Conservation (phyloP, 2,329 filamentous ascomycete species). For the Aureobasidium sp. region DNA sequence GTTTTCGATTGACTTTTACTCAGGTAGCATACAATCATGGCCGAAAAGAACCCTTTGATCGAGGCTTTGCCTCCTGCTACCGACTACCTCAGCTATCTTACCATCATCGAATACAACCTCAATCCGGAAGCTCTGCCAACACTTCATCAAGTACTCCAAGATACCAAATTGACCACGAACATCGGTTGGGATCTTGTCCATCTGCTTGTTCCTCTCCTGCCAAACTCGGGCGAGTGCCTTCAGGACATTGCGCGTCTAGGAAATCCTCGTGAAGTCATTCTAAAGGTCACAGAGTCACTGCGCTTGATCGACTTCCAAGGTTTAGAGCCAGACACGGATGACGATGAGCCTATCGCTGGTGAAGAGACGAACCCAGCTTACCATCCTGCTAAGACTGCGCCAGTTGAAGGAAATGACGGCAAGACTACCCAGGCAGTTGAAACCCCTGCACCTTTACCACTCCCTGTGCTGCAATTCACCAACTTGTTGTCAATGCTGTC, state of each 20-base stretch:
- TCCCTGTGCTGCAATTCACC: constrained; percentile 54
- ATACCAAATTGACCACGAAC: constrained; percentile 61
- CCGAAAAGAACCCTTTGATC: constrained; percentile 44
- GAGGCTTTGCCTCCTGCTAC: constrained; percentile 54
- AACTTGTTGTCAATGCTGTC: constrained; percentile 63
- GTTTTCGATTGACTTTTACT: background rate
- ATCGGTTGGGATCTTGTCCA: constrained; percentile 82
- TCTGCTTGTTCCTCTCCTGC: constrained; percentile 60
- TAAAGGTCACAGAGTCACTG: constrained; percentile 70
- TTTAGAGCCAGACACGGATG: constrained; percentile 51
- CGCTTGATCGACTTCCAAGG: constrained; percentile 49
- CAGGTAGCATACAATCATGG: constrained; percentile 12
- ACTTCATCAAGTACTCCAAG: constrained; percentile 61
- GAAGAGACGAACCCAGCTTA: constrained; percentile 17
- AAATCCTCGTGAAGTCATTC: constrained; percentile 73
- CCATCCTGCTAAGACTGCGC: constrained; percentile 25
- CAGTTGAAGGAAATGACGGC: constrained; percentile 16
- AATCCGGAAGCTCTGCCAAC: constrained; percentile 58
- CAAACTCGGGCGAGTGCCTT: constrained; percentile 60
- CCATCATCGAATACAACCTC: constrained; percentile 67
- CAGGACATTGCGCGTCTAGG: constrained; percentile 68
- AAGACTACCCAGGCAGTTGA: constrained; percentile 26
- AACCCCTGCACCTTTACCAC: constrained; percentile 29
- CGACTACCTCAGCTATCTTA: constrained; percentile 70
- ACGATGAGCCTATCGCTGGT: constrained; percentile 28